A percentile compares a stretch with the other conserved stretches of the same genome.
Evolutionary conservation across 2,329 filamentous ascomycete genomes (phyloP).

Genomic region (Monosporascus sp.): DNA sequence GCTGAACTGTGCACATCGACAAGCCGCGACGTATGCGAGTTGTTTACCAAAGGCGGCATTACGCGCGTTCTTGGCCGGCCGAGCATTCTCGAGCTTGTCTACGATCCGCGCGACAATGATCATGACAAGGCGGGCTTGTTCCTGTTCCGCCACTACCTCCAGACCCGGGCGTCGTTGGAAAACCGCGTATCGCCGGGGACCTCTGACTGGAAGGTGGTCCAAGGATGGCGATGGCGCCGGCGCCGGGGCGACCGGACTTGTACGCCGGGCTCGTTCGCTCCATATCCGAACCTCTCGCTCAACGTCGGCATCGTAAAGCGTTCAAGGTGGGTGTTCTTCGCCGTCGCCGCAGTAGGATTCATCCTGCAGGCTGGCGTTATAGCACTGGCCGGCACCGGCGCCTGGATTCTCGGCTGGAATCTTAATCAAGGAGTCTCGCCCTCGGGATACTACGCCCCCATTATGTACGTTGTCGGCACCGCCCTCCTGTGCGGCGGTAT

Average conservation of each 20-base stretch:
- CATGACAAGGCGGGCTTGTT: not conserved
- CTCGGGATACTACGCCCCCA: constrained; percentile 8
- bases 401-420: constrained; percentile 8
- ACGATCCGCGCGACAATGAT: not conserved
- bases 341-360: constrained; percentile 6
- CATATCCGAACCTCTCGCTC: not conserved
- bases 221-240: not conserved
- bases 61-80: constrained; percentile 27
- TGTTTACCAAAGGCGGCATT: constrained; percentile 28
- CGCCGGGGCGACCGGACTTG: not conserved
- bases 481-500: constrained; percentile 12
- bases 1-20: constrained; percentile 36
- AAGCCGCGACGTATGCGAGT: constrained; percentile 31
- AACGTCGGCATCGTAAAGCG: constrained; percentile 6
- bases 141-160: not conserved
- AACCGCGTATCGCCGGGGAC: too few relatives aligned
- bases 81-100: constrained; percentile 25
- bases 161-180: not conserved
- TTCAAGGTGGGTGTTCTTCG: constrained; percentile 4
- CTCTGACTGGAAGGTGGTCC: not conserved
- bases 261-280: not conserved
- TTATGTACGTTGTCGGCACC: constrained; percentile 16
- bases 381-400: constrained; percentile 10
- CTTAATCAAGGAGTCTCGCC: not conserved
- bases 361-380: constrained; percentile 11